These are phyloP conservation scores for Escovopsis sp. DNA, from an alignment of 2,329 filamentous ascomycete genomes.

Conservation along the genomic window DNA sequence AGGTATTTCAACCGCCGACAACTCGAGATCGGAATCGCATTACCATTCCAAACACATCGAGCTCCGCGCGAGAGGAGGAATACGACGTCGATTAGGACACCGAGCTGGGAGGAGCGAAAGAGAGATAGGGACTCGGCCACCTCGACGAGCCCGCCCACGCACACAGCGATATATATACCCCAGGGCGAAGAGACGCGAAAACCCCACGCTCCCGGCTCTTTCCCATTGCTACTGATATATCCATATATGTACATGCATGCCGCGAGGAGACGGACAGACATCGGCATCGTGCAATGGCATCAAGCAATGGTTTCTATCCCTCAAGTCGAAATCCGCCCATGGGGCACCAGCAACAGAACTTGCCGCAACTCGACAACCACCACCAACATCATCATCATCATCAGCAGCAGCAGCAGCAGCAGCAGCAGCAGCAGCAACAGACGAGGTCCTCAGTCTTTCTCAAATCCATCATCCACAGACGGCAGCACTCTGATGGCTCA, in stretches of 20 bases:
- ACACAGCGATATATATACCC: not conserved
- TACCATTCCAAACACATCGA: not conserved
- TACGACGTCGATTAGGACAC: not conserved
- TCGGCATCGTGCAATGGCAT: constrained; percentile 9
- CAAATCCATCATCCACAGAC: constrained; percentile 34
- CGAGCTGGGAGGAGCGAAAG: not conserved
- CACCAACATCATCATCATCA: too few relatives aligned
- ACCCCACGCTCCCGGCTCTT: not conserved
- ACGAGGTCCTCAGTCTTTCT: constrained; percentile 33
- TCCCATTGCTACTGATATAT: not conserved
- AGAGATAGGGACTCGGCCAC: not conserved
- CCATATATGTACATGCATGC: not conserved
- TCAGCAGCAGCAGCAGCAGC: too few relatives aligned
- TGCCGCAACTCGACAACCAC: too few relatives aligned
- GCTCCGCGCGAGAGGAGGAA: not conserved
- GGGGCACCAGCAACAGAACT: too few relatives aligned
- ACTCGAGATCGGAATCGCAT: too few relatives aligned
- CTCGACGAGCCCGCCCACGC: not conserved
- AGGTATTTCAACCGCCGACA: not conserved
- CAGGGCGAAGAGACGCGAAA: not conserved
- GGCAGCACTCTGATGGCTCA: constrained; percentile 30
- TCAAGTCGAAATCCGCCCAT: constrained; percentile 4
- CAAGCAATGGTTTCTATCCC: constrained; percentile 5
- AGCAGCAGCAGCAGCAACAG: constrained; percentile 12
- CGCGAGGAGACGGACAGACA: too few relatives aligned